Evolutionary conservation across 139 green algal species (phyloP), one percentile per base, ranked within the genome.

Genomic region (Mesotaenium endlicherianum): DNA sequence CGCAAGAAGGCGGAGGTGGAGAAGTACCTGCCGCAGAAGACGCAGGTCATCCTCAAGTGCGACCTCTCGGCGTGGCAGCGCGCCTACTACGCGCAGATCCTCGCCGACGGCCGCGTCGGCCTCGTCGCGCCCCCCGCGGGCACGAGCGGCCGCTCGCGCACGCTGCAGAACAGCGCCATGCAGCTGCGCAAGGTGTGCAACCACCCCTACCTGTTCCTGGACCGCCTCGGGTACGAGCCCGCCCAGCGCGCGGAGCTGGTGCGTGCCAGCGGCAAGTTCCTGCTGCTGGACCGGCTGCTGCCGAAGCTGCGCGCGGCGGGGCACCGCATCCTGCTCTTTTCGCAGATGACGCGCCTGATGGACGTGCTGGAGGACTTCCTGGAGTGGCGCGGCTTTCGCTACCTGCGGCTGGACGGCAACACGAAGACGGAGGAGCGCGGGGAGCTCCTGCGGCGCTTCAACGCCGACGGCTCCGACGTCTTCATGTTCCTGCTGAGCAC

Each of bases 401-500:
- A 91, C 85, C 86, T 96, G 57, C 88, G 93, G 0, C 88, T 96
- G 55, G 93, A 96, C 64, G 93, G 93, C 83, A 88, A 80, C 50
- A 95, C 92, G 74, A 95, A 94, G 69, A 93, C 91, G 36, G 77
- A 91, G 8, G 91, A 93, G 14, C 83, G 91, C 38, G 76, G 78
- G 5, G n/a, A 70, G 44, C 40, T 92, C 36, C 71, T 95, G 53
- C 38, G 70, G 71, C 70, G 86, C 26, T 96, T 95, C 86, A 95
- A 96, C 77, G 88, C 82, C 1, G 53, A 68, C 36, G 81, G 88
- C 87, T 92, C 82, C 11, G 53, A 82, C 14, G 83, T 88, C 67
- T 94, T 93, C 84, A 81, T 95, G 50, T 95, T 95, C 81, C 81
- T 95, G 68, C 89, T 96, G 20, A 93, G 89, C 64, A 96, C 93